These are phyloP conservation scores for Farysia itapuensis DNA, from an alignment of 1,284 basidiomycete genomes.

Conservation along the genomic window DNA sequence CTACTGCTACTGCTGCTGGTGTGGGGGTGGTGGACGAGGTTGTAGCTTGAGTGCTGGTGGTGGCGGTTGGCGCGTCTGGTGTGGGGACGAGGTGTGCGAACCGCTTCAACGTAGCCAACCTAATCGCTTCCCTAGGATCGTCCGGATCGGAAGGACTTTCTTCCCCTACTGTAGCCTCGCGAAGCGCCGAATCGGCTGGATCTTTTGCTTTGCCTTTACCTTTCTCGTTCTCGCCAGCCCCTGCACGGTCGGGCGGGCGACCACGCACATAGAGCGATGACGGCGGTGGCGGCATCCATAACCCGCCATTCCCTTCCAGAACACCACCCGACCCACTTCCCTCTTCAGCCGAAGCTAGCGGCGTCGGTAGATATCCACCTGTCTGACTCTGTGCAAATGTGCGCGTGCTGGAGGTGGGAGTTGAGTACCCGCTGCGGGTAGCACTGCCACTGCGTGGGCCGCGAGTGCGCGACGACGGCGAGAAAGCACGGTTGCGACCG, in stretches of 20 bases:
- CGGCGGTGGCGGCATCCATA: constrained; percentile 42
- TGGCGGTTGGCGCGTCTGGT: constrained; percentile 12
- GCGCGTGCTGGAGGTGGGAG: too few relatives aligned
- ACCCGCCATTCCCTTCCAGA: constrained; percentile 2
- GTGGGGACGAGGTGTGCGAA: constrained; percentile 1
- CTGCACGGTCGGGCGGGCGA: constrained; percentile 1
- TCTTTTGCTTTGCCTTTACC: neutral
- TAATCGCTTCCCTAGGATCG: constrained; percentile 33
- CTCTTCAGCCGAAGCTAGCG: too few relatives aligned
- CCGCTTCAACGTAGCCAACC: constrained; percentile 19
- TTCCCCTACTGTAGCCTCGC: neutral
- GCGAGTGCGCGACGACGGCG: neutral
- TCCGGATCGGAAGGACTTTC: constrained; percentile 4
- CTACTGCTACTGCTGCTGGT: too few relatives aligned
- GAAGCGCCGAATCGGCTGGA: too few relatives aligned
- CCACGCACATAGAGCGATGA: constrained; percentile 14
- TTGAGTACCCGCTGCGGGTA: neutral
- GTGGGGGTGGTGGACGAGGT: too few relatives aligned
- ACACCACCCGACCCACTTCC: neutral
- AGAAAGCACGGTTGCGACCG: neutral
- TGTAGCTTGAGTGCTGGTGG: too few relatives aligned
- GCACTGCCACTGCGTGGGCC: neutral
- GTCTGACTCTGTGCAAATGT: too few relatives aligned
- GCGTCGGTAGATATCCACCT: too few relatives aligned
- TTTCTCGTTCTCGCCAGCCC: neutral